A percentile compares a stretch with the other conserved stretches of the same genome.
phyloP scores from a whole-genome alignment of 257 asterid species.

The Plantago elongata region DNA sequence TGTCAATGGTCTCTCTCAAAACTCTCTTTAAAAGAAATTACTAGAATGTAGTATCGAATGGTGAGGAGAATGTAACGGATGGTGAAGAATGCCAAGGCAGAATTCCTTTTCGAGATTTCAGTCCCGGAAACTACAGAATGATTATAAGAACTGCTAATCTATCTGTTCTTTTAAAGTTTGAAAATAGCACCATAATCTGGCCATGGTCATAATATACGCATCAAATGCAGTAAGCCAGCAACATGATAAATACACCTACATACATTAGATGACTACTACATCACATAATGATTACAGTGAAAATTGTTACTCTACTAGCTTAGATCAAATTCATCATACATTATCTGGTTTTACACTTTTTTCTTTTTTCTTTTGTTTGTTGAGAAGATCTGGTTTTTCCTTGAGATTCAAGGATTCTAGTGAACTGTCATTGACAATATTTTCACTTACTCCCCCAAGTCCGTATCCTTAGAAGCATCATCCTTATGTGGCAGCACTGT shows the following conservation, averaged over 20 bases:
- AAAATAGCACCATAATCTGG: background rate
- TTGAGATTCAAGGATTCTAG: conserved; percentile 6
- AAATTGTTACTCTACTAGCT: too few relatives aligned
- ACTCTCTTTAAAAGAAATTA: too few relatives aligned
- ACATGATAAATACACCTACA: conserved; percentile 10
- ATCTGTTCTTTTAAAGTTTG: too few relatives aligned
- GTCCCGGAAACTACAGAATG: too few relatives aligned
- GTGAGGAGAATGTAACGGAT: background rate
- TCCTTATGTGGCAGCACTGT: conserved; percentile 14
- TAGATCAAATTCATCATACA: background rate
- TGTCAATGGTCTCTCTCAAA: too few relatives aligned
- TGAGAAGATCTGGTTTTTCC: background rate
- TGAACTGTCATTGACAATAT: conserved; percentile 3
- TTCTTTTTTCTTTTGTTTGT: background rate
- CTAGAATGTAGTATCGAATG: too few relatives aligned
- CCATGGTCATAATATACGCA: background rate
- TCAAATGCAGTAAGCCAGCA: background rate
- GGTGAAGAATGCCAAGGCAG: too few relatives aligned
- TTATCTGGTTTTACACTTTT: background rate
- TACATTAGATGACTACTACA: background rate
- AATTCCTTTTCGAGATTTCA: too few relatives aligned
- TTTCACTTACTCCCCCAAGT: too few relatives aligned
- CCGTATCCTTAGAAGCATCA: too few relatives aligned
- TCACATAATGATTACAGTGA: too few relatives aligned
- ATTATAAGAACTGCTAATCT: too few relatives aligned